These are phyloP conservation scores for Areca catechu DNA, from an alignment of 176 grass and related monocot genomes.

Conservation along the genomic window DNA sequence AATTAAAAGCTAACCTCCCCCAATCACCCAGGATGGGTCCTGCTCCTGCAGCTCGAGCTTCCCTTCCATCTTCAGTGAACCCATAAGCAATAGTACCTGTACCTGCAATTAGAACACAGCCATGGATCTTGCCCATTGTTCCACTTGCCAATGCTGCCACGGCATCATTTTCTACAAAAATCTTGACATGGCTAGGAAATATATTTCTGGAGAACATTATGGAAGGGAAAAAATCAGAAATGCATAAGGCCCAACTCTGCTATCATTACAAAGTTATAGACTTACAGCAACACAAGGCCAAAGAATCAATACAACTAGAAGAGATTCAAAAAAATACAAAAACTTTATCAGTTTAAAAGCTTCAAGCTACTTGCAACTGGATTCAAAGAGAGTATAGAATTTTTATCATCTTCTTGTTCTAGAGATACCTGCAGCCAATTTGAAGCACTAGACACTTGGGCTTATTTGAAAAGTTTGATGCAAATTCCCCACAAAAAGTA, in stretches of 20 bases:
- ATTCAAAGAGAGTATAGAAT: too few relatives aligned
- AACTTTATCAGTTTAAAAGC: too few relatives aligned
- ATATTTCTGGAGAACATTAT: slow-evolving; percentile 36
- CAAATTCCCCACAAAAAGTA: too few relatives aligned
- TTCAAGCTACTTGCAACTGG: too few relatives aligned
- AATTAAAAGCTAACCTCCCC: slow-evolving; percentile 57
- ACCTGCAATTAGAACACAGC: slow-evolving; percentile 91
- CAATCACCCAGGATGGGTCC: slow-evolving; percentile 92
- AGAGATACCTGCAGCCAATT: too few relatives aligned
- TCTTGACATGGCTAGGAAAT: slow-evolving; percentile 54
- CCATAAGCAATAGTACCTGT: slow-evolving; percentile 96
- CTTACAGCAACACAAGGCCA: too few relatives aligned
- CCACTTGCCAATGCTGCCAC: slow-evolving; percentile 90
- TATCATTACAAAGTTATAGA: neutral
- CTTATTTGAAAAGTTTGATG: too few relatives aligned
- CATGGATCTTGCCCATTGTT: slow-evolving; percentile 90
- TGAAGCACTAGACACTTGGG: too few relatives aligned
- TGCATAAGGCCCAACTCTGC: neutral
- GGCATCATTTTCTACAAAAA: slow-evolving; percentile 96
- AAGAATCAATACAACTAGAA: too few relatives aligned
- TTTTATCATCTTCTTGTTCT: too few relatives aligned
- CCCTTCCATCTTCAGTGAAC: slow-evolving; percentile 82
- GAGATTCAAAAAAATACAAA: too few relatives aligned
- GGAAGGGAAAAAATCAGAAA: slow-evolving; percentile 6
- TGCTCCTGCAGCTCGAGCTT: slow-evolving; percentile 86